These are phyloP conservation scores for Usnea hakonensis DNA, from an alignment of 495 filamentous ascomycete species.

Conservation along the genomic window DNA sequence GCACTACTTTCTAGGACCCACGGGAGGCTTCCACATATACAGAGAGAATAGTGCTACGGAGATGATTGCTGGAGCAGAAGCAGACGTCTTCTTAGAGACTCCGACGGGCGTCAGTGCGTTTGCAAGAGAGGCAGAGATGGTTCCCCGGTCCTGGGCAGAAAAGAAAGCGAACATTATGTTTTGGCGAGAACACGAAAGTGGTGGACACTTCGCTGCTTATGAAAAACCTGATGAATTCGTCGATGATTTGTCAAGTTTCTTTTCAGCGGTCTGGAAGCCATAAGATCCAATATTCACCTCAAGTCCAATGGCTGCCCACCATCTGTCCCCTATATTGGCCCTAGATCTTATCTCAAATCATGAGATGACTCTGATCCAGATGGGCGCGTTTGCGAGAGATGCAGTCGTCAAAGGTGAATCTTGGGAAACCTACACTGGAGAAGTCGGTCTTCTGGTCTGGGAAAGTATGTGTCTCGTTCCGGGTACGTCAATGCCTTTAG, in stretches of 20 bases:
- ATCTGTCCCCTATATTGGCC: no score
- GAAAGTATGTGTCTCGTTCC: no score
- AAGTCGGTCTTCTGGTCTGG: no score
- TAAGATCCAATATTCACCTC: background rate
- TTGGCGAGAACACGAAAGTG: slow-evolving; percentile 28
- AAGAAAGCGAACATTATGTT: slow-evolving; percentile 26
- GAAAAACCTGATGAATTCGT: slow-evolving; percentile 31
- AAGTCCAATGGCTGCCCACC: background rate
- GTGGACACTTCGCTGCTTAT: slow-evolving; percentile 36
- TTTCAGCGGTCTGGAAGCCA: background rate
- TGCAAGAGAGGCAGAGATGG: slow-evolving; percentile 25
- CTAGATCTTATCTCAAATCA: no score
- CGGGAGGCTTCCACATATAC: slow-evolving; percentile 24
- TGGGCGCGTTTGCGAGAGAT: no score
- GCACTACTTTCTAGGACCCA: slow-evolving; percentile 27
- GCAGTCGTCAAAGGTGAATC: no score
- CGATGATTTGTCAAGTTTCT: slow-evolving; percentile 25
- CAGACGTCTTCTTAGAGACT: slow-evolving; percentile 9
- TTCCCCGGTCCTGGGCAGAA: slow-evolving; percentile 24
- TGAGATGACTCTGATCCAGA: no score
- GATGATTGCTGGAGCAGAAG: background rate
- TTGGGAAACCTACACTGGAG: no score
- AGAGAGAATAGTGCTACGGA: slow-evolving; percentile 19
- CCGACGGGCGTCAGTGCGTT: slow-evolving; percentile 25
- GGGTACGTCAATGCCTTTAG: no score